Evolutionary conservation across 805 yeast species (phyloP).

Genomic region (Pichia thaimueangensis): DNA sequence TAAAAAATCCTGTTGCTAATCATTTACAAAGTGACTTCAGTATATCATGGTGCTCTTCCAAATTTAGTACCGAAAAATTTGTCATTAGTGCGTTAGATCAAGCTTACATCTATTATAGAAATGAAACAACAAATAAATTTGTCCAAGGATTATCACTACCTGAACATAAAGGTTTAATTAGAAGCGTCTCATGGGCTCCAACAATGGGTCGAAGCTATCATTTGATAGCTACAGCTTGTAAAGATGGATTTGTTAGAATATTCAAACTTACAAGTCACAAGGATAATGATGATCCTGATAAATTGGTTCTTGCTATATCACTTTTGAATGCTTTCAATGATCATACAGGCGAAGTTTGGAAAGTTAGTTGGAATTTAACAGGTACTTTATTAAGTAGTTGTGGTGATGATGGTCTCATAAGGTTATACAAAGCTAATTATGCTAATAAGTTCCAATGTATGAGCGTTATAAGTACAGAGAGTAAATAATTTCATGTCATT

Average conservation of each 20-base stretch:
- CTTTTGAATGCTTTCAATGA: constrained; percentile 27
- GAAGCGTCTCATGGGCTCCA: constrained; percentile 95
- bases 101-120: constrained; percentile 63
- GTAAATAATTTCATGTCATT: too few relatives aligned
- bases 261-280: constrained; percentile 57
- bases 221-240: constrained; percentile 89
- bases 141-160: constrained; percentile 58
- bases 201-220: constrained; percentile 88
- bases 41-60: constrained; percentile 85
- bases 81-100: constrained; percentile 83
- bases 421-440: constrained; percentile 88
- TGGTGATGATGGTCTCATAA: constrained; percentile 89
- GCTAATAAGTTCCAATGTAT: constrained; percentile 85
- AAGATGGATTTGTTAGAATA: constrained; percentile 86
- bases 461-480: constrained; percentile 69
- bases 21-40: constrained; percentile 82
- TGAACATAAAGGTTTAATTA: constrained; percentile 79
- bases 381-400: constrained; percentile 90
- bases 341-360: constrained; percentile 67
- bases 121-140: constrained; percentile 42
- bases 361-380: constrained; percentile 90
- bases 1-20: constrained; percentile 67
- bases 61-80: constrained; percentile 72
- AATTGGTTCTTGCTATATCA: constrained; percentile 19
- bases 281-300: constrained; percentile 15